These are phyloP conservation scores for Phytophthora cactorum DNA, from an alignment of 352 stramenopile genomes.

Conservation along the genomic window DNA sequence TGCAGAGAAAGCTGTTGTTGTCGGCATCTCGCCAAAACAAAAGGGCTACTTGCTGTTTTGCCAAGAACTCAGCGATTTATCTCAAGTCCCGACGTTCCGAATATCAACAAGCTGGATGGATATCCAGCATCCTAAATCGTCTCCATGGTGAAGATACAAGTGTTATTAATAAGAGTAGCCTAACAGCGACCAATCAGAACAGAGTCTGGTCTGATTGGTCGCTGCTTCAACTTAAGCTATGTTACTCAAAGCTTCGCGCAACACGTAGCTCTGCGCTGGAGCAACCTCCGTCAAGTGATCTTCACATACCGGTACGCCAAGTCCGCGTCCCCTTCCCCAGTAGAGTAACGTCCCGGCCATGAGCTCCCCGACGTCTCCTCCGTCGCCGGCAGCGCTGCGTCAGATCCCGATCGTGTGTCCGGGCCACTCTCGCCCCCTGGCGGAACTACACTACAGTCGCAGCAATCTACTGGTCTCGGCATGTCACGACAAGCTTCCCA, in stretches of 20 bases:
- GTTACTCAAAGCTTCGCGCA: not conserved
- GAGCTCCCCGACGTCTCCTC: constrained; percentile 32
- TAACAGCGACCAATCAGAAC: no score
- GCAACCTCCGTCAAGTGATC: constrained; percentile 7
- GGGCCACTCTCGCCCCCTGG: constrained; percentile 80
- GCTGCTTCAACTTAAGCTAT: not conserved
- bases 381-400: constrained; percentile 62
- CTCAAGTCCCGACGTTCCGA: no score
- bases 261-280: not conserved
- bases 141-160: no score
- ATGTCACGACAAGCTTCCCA: constrained; percentile 90
- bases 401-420: constrained; percentile 91
- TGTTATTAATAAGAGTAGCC: no score
- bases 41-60: no score
- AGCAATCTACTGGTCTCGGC: constrained; percentile 81
- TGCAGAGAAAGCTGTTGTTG: no score
- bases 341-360: constrained; percentile 10
- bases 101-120: no score
- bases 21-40: no score
- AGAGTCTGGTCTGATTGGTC: no score
- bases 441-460: constrained; percentile 78
- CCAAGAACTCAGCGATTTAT: no score
- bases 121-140: no score
- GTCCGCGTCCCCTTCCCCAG: constrained; percentile 9
- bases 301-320: constrained; percentile 16